Evolutionary conservation across 306 rosid genomes (phyloP).

Genomic region (Mimosa pudica): DNA sequence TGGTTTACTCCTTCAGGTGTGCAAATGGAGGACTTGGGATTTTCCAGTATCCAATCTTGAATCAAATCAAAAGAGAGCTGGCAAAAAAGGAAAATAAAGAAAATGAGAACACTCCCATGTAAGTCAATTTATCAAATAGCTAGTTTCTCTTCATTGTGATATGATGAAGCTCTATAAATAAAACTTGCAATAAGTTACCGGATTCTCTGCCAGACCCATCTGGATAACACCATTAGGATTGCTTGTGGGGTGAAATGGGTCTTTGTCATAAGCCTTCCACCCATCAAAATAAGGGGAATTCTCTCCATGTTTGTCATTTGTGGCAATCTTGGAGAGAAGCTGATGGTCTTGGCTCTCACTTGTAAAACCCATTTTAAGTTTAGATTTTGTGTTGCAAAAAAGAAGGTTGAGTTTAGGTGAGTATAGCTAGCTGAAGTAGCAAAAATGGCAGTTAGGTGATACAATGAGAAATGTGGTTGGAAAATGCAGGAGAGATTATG

Average conservation of each 20-base stretch:
- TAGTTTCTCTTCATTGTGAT: neutral
- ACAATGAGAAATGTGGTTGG: neutral
- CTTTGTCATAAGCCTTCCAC: conserved; percentile 76
- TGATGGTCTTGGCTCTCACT: conserved; percentile 37
- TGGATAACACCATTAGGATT: conserved; percentile 84
- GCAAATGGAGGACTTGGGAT: conserved; percentile 82
- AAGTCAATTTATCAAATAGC: conserved; percentile 8
- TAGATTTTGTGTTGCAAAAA: neutral
- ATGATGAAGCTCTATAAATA: neutral
- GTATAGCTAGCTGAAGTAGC: conserved; percentile 14
- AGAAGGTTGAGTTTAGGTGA: neutral
- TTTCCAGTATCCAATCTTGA: conserved; percentile 67
- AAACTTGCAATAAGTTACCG: conserved; percentile 44
- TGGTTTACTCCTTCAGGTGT: conserved; percentile 67
- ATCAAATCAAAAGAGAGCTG: conserved; percentile 70
- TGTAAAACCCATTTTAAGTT: conserved; percentile 31
- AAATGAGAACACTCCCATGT: neutral
- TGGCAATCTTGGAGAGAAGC: conserved; percentile 72
- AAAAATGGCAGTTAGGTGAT: neutral
- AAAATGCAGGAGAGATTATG: neutral
- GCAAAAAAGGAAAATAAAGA: neutral
- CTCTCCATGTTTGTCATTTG: conserved; percentile 76
- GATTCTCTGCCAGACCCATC: conserved; percentile 96
- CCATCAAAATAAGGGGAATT: conserved; percentile 84
- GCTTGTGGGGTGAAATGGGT: conserved; percentile 70